Percentiles rank a stretch among this genome's conserved stretches.
Evolutionary conservation across 2,329 filamentous ascomycete species (phyloP).

Genomic region (Nannizziopsis arthrosporioides): DNA sequence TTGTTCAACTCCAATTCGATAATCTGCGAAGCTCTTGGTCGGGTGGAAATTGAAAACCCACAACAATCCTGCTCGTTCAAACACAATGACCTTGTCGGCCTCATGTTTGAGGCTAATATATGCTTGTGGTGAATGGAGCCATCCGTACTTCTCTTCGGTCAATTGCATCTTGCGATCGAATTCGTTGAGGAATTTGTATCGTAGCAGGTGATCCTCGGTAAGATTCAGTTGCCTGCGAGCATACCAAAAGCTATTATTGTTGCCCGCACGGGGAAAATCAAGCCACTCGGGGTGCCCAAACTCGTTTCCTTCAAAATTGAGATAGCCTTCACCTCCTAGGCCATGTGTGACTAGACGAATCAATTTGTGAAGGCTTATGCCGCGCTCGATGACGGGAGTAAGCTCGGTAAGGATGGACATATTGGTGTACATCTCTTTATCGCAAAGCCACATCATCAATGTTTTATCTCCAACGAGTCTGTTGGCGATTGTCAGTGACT

Average conservation of each 20-base stretch:
- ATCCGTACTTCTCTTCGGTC: slow-evolving; percentile 78
- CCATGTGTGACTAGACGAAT: slow-evolving; percentile 86
- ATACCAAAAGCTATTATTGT: slow-evolving; percentile 88
- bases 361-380: slow-evolving; percentile 92
- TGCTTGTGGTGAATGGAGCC: slow-evolving; percentile 74
- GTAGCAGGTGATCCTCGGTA: slow-evolving; percentile 69
- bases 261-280: slow-evolving; percentile 89
- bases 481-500: background rate
- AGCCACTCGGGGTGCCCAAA: slow-evolving; percentile 99
- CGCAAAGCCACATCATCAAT: slow-evolving; percentile 95
- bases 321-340: slow-evolving; percentile 88
- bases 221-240: slow-evolving; percentile 88
- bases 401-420: slow-evolving; percentile 81
- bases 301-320: slow-evolving; percentile 98
- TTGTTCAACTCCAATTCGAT: slow-evolving; percentile 76
- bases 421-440: slow-evolving; percentile 93
- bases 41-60: slow-evolving; percentile 97
- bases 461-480: slow-evolving; percentile 94
- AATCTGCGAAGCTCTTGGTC: slow-evolving; percentile 74
- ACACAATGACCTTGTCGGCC: slow-evolving; percentile 85
- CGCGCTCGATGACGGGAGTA: slow-evolving; percentile 78
- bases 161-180: slow-evolving; percentile 90
- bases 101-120: slow-evolving; percentile 93
- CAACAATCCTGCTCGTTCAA: slow-evolving; percentile 78
- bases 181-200: slow-evolving; percentile 83